Conservation (phyloP, 2,329 filamentous ascomycete species). For the Fusarium fujikuroi region DNA sequence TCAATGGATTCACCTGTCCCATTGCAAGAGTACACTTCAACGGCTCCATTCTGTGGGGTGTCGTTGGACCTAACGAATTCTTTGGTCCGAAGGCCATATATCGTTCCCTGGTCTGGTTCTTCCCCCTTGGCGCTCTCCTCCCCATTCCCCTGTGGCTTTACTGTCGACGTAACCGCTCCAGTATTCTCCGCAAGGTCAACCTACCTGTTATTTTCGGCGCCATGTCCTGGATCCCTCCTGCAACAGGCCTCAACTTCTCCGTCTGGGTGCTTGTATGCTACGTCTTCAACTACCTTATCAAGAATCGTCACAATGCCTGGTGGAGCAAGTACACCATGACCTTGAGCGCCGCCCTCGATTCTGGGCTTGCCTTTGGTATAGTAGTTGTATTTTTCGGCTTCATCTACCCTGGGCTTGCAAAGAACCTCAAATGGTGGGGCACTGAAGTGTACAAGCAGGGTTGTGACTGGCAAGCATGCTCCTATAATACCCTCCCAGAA, state of each 20-base stretch:
- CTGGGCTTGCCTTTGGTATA: constrained; percentile 82
- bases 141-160: constrained; percentile 81
- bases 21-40: constrained; percentile 91
- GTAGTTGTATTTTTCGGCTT: constrained; percentile 88
- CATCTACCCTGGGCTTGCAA: constrained; percentile 81
- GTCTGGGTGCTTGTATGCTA: constrained; percentile 89
- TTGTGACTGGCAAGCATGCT: constrained; percentile 85
- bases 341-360: constrained; percentile 83
- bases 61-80: constrained; percentile 84
- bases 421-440: constrained; percentile 85
- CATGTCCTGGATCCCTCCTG: constrained; percentile 87
- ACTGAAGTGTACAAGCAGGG: constrained; percentile 86
- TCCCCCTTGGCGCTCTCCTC: constrained; percentile 78
- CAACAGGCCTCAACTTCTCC: constrained; percentile 86
- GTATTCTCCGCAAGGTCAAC: constrained; percentile 79
- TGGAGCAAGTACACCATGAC: constrained; percentile 96
- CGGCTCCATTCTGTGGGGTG: constrained; percentile 88
- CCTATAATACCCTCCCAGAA: constrained; percentile 71
- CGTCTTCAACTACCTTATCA: constrained; percentile 82
- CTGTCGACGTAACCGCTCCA: constrained; percentile 66
- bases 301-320: constrained; percentile 76
- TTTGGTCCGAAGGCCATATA: constrained; percentile 83
- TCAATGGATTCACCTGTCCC: constrained; percentile 89
- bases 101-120: constrained; percentile 81
- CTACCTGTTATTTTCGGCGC: constrained; percentile 85